Evolutionary conservation across 140 eudicot species (phyloP).

Genomic region (Oenanthe javanica): DNA sequence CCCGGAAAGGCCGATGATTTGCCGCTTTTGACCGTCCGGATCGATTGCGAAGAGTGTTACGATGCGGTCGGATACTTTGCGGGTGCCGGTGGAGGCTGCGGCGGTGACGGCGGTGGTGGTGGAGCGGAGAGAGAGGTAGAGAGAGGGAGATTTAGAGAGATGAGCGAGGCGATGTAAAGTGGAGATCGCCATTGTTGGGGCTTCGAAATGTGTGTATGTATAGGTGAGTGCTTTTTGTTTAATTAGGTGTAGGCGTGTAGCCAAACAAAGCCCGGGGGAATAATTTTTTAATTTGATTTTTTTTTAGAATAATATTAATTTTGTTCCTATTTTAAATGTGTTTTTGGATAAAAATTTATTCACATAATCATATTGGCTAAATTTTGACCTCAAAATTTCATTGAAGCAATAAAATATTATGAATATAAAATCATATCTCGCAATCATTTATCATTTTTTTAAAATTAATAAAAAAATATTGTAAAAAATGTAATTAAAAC

Average conservation of each 20-base stretch:
- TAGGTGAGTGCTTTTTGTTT: not conserved
- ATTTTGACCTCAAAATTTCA: too few relatives aligned
- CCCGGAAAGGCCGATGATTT: slow-evolving; percentile 72
- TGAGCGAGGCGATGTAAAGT: slow-evolving; percentile 40
- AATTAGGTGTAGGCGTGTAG: not conserved
- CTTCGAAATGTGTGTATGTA: not conserved
- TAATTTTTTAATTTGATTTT: not conserved
- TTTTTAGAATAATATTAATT: not conserved
- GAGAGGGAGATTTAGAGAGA: slow-evolving; percentile 42
- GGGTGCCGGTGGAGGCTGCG: slow-evolving; percentile 30
- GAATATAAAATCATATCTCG: too few relatives aligned
- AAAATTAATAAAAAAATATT: too few relatives aligned
- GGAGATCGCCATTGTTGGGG: slow-evolving; percentile 75
- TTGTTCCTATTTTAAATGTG: too few relatives aligned
- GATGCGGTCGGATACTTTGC: slow-evolving; percentile 90
- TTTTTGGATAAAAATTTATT: too few relatives aligned
- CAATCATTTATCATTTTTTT: too few relatives aligned
- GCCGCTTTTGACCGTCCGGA: slow-evolving; percentile 65
- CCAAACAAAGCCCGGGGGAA: not conserved
- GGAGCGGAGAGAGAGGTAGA: slow-evolving; percentile 46
- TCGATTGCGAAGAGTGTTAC: slow-evolving; percentile 78
- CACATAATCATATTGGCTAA: too few relatives aligned
- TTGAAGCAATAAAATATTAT: too few relatives aligned
- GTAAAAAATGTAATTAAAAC: too few relatives aligned
- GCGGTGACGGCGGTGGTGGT: slow-evolving; percentile 28